phyloP scores from a whole-genome alignment of 805 yeast species.

The Schizosaccharomyces lindneri region DNA sequence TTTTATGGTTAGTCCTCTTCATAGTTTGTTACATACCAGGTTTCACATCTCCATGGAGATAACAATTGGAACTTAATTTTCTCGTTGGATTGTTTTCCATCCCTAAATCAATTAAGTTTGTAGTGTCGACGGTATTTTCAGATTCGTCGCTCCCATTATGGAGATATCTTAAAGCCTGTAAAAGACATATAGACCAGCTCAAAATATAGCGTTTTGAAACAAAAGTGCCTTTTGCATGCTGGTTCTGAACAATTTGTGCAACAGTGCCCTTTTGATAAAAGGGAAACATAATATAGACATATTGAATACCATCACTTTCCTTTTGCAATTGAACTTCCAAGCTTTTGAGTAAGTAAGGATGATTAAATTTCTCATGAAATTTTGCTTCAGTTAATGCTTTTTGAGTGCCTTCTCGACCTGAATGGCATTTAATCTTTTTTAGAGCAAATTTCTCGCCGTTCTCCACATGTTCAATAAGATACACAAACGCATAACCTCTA shows the following conservation, averaged over 20 bases:
- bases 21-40: conserved; percentile 75
- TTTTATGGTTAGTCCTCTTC: conserved; percentile 25
- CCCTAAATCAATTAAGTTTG: too few relatives aligned
- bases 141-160: conserved; percentile 20
- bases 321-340: conserved; percentile 48
- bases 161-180: conserved; percentile 52
- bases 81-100: too few relatives aligned
- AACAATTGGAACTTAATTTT: conserved; percentile 18
- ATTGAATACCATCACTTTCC: conserved; percentile 54
- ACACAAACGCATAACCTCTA: conserved; percentile 56
- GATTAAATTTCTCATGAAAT: conserved; percentile 42
- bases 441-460: conserved; percentile 36
- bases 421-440: conserved; percentile 70
- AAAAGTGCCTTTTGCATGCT: conserved; percentile 27
- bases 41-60: conserved; percentile 68
- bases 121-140: too few relatives aligned
- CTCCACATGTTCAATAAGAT: conserved; percentile 32
- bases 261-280: conserved; percentile 39
- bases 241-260: conserved; percentile 51
- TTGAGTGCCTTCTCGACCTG: conserved; percentile 31
- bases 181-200: conserved; percentile 36
- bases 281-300: conserved; percentile 59
- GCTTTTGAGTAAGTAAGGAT: conserved; percentile 41
- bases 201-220: conserved; percentile 43
- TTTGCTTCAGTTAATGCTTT: conserved; percentile 57